phyloP scores from a whole-genome alignment of 305 asterid species.

The Fraxinus paxiana region DNA sequence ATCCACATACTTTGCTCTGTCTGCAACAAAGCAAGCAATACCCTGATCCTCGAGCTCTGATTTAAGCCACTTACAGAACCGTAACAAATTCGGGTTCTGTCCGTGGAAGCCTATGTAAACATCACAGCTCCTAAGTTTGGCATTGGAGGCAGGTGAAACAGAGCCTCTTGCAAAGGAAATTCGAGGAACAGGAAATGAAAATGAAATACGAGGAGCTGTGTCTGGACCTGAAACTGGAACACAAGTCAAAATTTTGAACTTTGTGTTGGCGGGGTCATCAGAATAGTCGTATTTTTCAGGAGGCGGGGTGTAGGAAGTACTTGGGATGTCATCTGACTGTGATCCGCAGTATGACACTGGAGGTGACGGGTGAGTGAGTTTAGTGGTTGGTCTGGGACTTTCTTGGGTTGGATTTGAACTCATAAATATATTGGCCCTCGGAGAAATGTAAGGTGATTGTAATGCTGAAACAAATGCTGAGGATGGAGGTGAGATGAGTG shows the following conservation, averaged over 20 bases:
- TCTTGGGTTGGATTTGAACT: slow-evolving; percentile 28
- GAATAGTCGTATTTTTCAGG: slow-evolving; percentile 51
- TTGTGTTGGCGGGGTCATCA: slow-evolving; percentile 44
- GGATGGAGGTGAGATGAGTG: slow-evolving; percentile 82
- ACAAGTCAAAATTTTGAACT: slow-evolving; percentile 62
- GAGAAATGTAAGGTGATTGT: slow-evolving; percentile 88
- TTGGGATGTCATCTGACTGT: slow-evolving; percentile 80
- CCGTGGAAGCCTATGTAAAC: slow-evolving; percentile 48
- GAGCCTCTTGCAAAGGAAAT: slow-evolving; percentile 44
- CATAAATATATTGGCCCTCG: slow-evolving; percentile 48
- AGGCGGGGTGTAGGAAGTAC: slow-evolving; percentile 82
- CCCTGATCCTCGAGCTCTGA: slow-evolving; percentile 54
- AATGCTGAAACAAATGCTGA: slow-evolving; percentile 89
- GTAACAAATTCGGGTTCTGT: slow-evolving; percentile 39
- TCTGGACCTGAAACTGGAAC: slow-evolving; percentile 48
- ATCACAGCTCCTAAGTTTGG: slow-evolving; percentile 47
- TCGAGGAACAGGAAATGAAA: slow-evolving; percentile 66
- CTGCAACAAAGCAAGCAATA: slow-evolving; percentile 48
- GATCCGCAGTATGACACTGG: slow-evolving; percentile 68
- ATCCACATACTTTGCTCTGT: slow-evolving; percentile 41
- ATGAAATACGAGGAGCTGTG: slow-evolving; percentile 61
- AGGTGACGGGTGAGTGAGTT: slow-evolving; percentile 57
- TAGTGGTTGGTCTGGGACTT: slow-evolving; percentile 47
- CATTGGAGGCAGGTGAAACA: slow-evolving; percentile 40
- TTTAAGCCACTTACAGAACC: slow-evolving; percentile 52